A percentile compares a stretch with the other conserved stretches of the same genome.
Conservation (phyloP, 129 eudicot species). For the Rutidosis leptorrhynchoides region DNA sequence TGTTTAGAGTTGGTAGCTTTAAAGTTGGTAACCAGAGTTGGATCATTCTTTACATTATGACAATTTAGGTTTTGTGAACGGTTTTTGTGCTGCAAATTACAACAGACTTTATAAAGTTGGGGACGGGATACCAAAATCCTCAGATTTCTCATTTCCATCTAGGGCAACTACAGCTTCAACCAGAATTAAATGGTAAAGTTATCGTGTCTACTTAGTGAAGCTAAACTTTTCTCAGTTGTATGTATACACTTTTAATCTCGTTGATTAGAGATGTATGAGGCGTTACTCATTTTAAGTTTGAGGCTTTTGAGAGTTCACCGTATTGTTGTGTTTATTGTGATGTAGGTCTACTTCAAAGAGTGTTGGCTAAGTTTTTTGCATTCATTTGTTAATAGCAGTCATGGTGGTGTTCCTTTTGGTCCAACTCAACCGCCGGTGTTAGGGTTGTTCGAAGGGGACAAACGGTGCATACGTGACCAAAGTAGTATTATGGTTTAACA, state of each 20-base stretch:
- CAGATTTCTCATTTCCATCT: slow-evolving; percentile 48
- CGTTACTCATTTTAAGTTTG: neutral
- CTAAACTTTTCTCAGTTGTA: neutral
- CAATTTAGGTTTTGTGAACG: slow-evolving; percentile 58
- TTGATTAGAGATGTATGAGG: neutral
- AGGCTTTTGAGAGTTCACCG: slow-evolving; percentile 14
- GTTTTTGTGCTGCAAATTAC: slow-evolving; percentile 68
- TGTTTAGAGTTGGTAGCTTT: too few relatives aligned
- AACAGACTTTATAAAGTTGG: slow-evolving; percentile 73
- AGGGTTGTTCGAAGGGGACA: slow-evolving; percentile 90
- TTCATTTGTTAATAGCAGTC: slow-evolving; percentile 81
- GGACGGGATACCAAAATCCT: slow-evolving; percentile 86
- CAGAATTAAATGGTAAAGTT: slow-evolving; percentile 63
- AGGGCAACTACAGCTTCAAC: slow-evolving; percentile 49
- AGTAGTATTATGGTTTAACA: slow-evolving; percentile 98
- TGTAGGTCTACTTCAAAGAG: slow-evolving; percentile 93
- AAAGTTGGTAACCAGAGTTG: too few relatives aligned
- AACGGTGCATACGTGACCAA: slow-evolving; percentile 93
- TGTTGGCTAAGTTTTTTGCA: slow-evolving; percentile 80
- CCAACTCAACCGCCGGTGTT: slow-evolving; percentile 75
- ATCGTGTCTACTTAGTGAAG: slow-evolving; percentile 2
- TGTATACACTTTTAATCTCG: neutral
- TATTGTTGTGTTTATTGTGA: neutral
- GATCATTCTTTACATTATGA: slow-evolving; percentile 56
- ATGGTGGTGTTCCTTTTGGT: slow-evolving; percentile 72